phyloP scores from a whole-genome alignment of 2,329 filamentous ascomycete genomes.

The Colletotrichum phormii region DNA sequence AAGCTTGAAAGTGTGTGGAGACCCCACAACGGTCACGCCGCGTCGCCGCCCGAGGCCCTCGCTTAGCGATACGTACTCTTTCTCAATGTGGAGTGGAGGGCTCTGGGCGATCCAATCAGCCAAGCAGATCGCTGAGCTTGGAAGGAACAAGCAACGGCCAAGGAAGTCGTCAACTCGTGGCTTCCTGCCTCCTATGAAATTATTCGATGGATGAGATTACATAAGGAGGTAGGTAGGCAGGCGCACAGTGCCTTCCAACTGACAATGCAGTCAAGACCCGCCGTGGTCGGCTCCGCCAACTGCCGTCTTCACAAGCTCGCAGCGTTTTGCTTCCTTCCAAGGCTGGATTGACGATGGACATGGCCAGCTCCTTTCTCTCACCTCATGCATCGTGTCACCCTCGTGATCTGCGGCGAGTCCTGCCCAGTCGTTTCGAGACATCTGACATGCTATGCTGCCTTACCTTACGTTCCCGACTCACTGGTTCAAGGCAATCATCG shows the following conservation, averaged over 20 bases:
- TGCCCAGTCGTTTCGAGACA: neutral
- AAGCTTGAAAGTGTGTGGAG: neutral
- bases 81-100: neutral
- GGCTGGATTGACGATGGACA: too few relatives aligned
- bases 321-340: neutral
- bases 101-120: neutral
- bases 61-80: neutral
- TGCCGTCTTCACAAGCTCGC: neutral
- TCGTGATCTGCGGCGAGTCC: neutral
- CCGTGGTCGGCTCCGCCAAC: neutral
- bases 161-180: neutral
- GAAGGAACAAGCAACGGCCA: slow-evolving; percentile 10
- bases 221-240: too few relatives aligned
- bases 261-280: slow-evolving; percentile 1
- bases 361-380: neutral
- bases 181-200: too few relatives aligned
- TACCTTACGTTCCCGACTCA: neutral
- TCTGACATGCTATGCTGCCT: neutral
- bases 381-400: neutral
- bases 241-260: neutral
- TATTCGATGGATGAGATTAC: too few relatives aligned
- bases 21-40: neutral
- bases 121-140: neutral
- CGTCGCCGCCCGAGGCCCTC: neutral
- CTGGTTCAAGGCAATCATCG: neutral